Base-by-base conservation (phyloP, 2,329 filamentous ascomycete genomes). In the Hymenoscyphus linearis region DNA sequence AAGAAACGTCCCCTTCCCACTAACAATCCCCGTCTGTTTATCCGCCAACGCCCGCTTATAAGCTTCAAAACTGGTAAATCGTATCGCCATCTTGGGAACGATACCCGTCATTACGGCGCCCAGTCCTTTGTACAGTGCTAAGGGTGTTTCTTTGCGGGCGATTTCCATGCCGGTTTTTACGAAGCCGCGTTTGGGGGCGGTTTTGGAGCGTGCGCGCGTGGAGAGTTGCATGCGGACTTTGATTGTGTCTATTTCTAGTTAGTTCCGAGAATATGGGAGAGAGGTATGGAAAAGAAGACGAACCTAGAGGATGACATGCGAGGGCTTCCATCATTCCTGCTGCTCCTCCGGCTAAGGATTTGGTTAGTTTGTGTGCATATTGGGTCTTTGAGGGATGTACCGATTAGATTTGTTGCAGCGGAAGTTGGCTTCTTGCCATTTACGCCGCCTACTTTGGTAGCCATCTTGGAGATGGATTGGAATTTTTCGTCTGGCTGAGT, bases 201-300 rank as follows among this genome's bases (percentile, higher is more conserved):
- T 95, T 60, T 92, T 92, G 63, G 86, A 84, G 68, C 89, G 85
- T 56, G 90, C 91, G 74, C 95, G 86, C 68, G 89, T 85, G 60
- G 95, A 98, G 63, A 99, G 88, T 79, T 99, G 95, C 96, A 99
- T 99, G 70, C 95, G 92, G 65, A 99, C 95, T 84, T 99, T 97
- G 81, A 98, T 96, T 63, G 93, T 97, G 77, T 97, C 91, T 90
- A 26, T 34, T 27, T 26, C 18, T 13, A 50, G 6, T 40, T 37
- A 34, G 22, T 36, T 40, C 35, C 36, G 61, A 7, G 52, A 25
- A 25, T n/a, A 4, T 59, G 14, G 10, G 13, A 35, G 37, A 22
- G 27, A 36, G 16, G 36, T 25, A 35, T n/a, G 27, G 69, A 82
- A 82, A 93, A 22, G 50, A 18, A 27, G 22, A 27, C 69, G 82